A percentile compares a stretch with the other conserved stretches of the same genome.
phyloP scores from a whole-genome alignment of 129 eudicot species.

The Lactuca saligna region DNA sequence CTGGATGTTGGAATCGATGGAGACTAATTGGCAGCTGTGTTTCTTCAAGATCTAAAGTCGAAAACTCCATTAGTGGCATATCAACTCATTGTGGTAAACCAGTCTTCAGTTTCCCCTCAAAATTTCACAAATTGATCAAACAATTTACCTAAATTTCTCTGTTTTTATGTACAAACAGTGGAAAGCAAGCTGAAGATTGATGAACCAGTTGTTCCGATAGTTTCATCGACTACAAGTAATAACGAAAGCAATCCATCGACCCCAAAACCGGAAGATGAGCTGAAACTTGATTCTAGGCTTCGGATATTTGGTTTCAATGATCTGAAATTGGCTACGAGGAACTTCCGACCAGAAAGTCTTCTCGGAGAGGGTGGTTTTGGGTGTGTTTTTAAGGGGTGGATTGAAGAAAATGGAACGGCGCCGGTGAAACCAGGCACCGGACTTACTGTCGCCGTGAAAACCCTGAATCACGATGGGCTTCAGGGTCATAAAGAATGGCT shows the following conservation, averaged over 20 bases:
- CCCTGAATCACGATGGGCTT: constrained; percentile 85
- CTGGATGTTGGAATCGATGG: not conserved
- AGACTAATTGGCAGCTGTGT: not conserved
- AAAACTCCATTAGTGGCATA: not conserved
- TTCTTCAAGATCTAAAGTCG: not conserved
- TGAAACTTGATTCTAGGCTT: not conserved
- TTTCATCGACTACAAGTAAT: not conserved
- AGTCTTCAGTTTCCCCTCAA: not conserved
- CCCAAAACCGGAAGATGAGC: not conserved
- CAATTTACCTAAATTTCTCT: not conserved
- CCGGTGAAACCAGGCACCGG: constrained; percentile 39
- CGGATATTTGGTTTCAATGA: not conserved
- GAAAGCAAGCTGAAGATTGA: not conserved
- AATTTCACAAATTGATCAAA: not conserved
- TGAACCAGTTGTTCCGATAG: not conserved
- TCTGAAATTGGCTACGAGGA: not conserved
- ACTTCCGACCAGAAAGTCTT: not conserved
- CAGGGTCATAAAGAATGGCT: constrained; percentile 97
- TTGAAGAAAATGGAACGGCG: not conserved
- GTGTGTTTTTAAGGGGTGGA: not conserved
- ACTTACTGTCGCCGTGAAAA: constrained; percentile 83
- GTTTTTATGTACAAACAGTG: not conserved
- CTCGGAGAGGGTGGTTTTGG: not conserved
- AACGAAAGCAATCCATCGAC: not conserved
- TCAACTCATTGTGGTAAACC: not conserved